Evolutionary conservation across 2,329 filamentous ascomycete genomes (phyloP), one percentile per base, ranked within the genome.

Genomic region (Monosporascus sp.): DNA sequence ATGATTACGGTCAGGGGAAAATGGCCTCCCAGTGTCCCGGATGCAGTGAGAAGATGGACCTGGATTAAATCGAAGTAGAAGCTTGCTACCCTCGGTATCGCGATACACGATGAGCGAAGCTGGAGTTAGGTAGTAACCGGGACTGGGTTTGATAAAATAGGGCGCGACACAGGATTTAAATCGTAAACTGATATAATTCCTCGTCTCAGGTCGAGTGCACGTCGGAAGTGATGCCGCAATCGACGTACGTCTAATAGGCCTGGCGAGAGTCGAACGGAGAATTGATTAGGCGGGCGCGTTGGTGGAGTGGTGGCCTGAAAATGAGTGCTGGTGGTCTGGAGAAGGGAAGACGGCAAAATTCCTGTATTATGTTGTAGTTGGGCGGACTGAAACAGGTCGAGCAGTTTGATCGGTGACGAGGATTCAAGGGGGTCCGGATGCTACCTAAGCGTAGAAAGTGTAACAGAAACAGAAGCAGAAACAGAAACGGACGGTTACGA

Each of bases 361-460:
- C 14, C 11, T 4, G 11, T 35, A 35, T 14, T 5, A 14, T 60
- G 56, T 54, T 58, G 54, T 58, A 57, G 57, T 58, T 63, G 60
- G 60, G 55, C 55, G 55, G 58, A 63, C 66, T 70, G 67, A 70
- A 70, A 70, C 67, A 65, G 60, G 63, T 56, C 60, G 65, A 66
- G 59, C 55, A 59, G 67, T 68, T 69, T 69, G 67, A 68, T 64
- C 60, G 49, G 64, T 63, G 58, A 63, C 62, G 61, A 62, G 62
- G 61, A 58, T 63, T 53, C 59, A 57, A 59, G 61, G 60, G 60
- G 62, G 55, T 57, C 24, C 43, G 43, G 43, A n/a, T 52, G 50
- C 41, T 69, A 53, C 53, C 50, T 35, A 24, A 48, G 49, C 47
- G 50, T 57, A 52, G 52, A 53, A 45, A 52, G 50, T 44, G 39